Evolutionary conservation across 768 basidiomycete genomes (phyloP), one percentile per base, ranked within the genome.

Genomic region (Mycena sanguinolenta): DNA sequence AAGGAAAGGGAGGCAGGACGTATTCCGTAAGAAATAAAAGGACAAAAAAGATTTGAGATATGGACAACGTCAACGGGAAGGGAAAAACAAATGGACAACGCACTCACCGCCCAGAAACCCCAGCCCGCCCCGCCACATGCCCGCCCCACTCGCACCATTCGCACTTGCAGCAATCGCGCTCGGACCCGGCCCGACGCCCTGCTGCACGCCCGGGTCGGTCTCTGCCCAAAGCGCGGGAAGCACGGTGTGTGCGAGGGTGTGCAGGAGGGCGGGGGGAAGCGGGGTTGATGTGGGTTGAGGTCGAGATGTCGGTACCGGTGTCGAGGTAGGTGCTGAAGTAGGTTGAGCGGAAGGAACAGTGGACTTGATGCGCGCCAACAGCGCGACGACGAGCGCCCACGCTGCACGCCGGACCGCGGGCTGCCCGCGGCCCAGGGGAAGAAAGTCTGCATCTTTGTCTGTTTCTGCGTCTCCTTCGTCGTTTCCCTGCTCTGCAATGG

Each of bases 151-250:
- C n/a, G n/a, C n/a, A n/a, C n/a, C n/a, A n/a, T n/a, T n/a, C n/a
- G n/a, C n/a, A n/a, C n/a, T n/a, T n/a, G n/a, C n/a, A n/a, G n/a
- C n/a, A n/a, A n/a, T n/a, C n/a, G n/a, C n/a, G n/a, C 32, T 4
- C 32, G 32, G 32, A 4, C 32, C 32, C 32, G 10, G 32, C 32
- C 32, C 32, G 4, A 10, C 78, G 4, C 81, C 79, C 49, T 25
- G 19, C 73, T 92, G 91, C 3, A 97, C 95, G 4, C 83, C 83
- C 2, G 83, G 72, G 73, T 97, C 95, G 0, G 86, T 82, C 76
- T 98, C 96, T 0, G 88, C 78, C 86, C 86, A 89, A 6, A 86
- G 86, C 6, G 92, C 91, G n/a, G 90, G 87, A 50, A 96, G 80
- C 7, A 91, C 80, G 0, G 87, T 89, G 1, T 81, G 75, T 61